These are phyloP conservation scores for Podospora bellae-mahoneyi DNA, from an alignment of 495 filamentous ascomycete species.

Conservation along the genomic window DNA sequence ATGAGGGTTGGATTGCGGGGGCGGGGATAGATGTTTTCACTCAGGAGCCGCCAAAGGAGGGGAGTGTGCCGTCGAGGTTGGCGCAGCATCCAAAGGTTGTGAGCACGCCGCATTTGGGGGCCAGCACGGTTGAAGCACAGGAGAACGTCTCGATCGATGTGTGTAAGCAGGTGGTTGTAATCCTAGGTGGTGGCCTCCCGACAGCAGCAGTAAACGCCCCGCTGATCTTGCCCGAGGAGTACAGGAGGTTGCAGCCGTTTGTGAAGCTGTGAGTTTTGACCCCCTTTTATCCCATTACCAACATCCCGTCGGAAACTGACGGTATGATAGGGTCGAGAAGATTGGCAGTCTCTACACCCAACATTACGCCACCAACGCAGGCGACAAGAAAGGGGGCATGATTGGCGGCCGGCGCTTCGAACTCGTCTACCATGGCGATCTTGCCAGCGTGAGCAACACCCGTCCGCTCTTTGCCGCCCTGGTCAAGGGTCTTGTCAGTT, in stretches of 20 bases:
- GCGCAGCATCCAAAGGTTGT: conserved; percentile 62
- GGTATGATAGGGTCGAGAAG: conserved; percentile 50
- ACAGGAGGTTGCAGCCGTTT: conserved; percentile 65
- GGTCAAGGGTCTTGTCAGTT: conserved; percentile 61
- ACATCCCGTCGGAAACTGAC: not conserved
- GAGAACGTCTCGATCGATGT: conserved; percentile 73
- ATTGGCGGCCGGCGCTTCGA: conserved; percentile 54
- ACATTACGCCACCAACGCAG: conserved; percentile 53
- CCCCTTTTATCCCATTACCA: not conserved
- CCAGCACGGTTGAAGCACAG: conserved; percentile 71
- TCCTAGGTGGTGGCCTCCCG: conserved; percentile 61
- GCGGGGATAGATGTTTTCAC: conserved; percentile 76
- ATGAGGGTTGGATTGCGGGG: conserved; percentile 63
- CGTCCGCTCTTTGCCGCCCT: conserved; percentile 67
- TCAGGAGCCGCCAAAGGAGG: conserved; percentile 53
- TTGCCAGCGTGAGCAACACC: conserved; percentile 60
- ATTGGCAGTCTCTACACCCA: conserved; percentile 70
- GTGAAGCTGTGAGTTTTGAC: conserved; percentile 45
- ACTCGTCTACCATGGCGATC: conserved; percentile 63
- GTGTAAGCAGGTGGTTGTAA: conserved; percentile 66
- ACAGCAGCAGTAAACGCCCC: conserved; percentile 70
- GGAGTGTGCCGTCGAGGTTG: conserved; percentile 52
- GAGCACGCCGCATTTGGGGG: conserved; percentile 69
- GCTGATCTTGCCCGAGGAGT: conserved; percentile 69
- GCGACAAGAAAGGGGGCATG: no score